Evolutionary conservation across 768 basidiomycete genomes (phyloP).

Genomic region (Leucocoprinus leucothites): DNA sequence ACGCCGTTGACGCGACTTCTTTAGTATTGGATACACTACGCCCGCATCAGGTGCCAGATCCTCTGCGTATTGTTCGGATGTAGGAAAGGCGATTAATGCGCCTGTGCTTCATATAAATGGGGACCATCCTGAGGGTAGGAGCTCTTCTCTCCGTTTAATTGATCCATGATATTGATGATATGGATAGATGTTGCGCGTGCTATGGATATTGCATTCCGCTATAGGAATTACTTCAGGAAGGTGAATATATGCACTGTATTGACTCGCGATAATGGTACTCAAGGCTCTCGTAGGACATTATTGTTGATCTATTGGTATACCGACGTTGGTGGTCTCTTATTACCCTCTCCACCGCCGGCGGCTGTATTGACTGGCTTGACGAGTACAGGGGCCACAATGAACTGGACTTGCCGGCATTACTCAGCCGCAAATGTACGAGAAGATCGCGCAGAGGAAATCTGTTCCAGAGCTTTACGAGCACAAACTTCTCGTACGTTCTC

Average conservation of each 20-base stretch:
- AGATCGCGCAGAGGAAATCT: constrained; percentile 72
- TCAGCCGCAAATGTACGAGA: constrained; percentile 87
- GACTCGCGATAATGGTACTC: background rate
- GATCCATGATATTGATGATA: background rate
- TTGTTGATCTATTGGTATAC: constrained; percentile 87
- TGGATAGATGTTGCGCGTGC: constrained; percentile 77
- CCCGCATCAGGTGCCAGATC: constrained; percentile 83
- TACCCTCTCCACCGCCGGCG: too few relatives aligned
- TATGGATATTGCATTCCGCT: constrained; percentile 85
- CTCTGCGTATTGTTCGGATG: constrained; percentile 83
- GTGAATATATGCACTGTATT: constrained; percentile 21
- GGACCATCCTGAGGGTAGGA: constrained; percentile 78
- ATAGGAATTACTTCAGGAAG: constrained; percentile 84
- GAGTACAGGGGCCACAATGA: constrained; percentile 70
- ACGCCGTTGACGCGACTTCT: constrained; percentile 3
- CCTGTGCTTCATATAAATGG: constrained; percentile 92
- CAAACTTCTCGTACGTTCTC: constrained; percentile 60
- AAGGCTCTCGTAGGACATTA: constrained; percentile 56
- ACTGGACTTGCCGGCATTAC: constrained; percentile 86
- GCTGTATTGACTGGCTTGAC: too few relatives aligned
- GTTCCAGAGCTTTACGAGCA: constrained; percentile 84
- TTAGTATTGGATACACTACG: constrained; percentile 89
- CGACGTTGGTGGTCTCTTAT: constrained; percentile 54
- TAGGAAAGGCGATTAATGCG: constrained; percentile 87
- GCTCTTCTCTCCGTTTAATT: background rate